Base-by-base conservation (phyloP, 2,329 filamentous ascomycete genomes). In the Aureobasidium melanogenum region DNA sequence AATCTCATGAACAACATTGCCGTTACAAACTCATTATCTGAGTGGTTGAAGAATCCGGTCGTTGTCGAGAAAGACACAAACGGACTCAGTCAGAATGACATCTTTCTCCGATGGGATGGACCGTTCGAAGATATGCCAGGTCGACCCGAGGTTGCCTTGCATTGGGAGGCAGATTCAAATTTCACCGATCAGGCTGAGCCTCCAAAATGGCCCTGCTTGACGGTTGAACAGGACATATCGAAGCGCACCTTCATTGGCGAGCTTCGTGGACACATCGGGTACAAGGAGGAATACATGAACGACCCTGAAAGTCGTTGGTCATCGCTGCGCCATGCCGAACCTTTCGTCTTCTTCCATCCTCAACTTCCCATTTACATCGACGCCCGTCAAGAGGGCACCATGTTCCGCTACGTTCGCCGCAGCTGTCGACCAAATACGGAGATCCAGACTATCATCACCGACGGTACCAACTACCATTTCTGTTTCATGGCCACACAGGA, bases 401-500 rank as follows among this genome's bases (percentile, higher is more conserved):
- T 85, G 38, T 86, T 94, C 62, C 88, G 94, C 47, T 97, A 94
- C 71, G 86, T 95, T n/a, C 85, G 94, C 61, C 85, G 93, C 66
- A 97, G 94, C 69, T 99, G 94, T 76, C 85, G 84, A 64, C 90
- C 94, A 1, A 99, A 97, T 69, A 85, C 94, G n/a, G 82, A 84
- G 34, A 79, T 97, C 68, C 92, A 94, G 71, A 95, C 92, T 0
- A 89, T 91, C 66, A 83, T 97, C 51, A 89, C 89, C 1, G 86
- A 85, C 50, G 82, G 83, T 3, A 86, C 85, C 1, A 87, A 93
- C 66, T 96, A 93, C 70, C 90, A 94, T 70, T 96, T 97, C 73
- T 97, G 93, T 83, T 87, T 97, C 65, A 85, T 96, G 63, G 91
- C 91, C 67, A 89, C 89, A 67, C 83, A 88, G 58, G 81, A 87